Evolutionary conservation across 140 eudicot species (phyloP), one percentile per base, ranked within the genome.

Genomic region (Oenanthe javanica): DNA sequence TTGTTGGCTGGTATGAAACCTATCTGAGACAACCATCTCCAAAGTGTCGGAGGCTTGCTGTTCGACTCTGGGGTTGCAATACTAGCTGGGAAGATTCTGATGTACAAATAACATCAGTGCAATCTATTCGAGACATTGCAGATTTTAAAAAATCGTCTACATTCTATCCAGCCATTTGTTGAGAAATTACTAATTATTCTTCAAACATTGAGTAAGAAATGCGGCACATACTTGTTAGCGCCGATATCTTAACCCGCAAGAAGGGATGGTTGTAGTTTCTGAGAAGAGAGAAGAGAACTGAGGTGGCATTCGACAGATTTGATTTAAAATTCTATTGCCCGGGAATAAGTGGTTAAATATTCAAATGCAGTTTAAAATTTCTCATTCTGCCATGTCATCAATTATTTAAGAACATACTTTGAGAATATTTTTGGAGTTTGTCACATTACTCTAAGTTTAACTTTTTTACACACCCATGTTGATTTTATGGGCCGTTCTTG

Each of bases 41-140:
- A 4, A 90, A 85, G 84, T 89, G 98, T 57, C 89, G 98, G 79
- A 94, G 96, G 85, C 92, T 94, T 82, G 91, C 91, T 1, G 82
- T 92, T 75, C 88, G 97, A 2, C 92, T 94, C 19, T 94, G 98
- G 98, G 98, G 98, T 36, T 94, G 97, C 87, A 87, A 94, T 75
- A 86, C 96, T 27, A 85, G 89, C 79, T 79, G 76, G 84, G 86
- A 80, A 38, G 88, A 85, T 42, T 78, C 83, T 0, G 88, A 87
- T 75, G 25, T 81, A 79, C 82, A 61, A 8, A 59, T 77, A n/a
- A 57, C 81, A 25, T 77, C 93, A 43, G 82, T 72, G 57, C 86
- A 86, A 84, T 87, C 89, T 75, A 92, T 92, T 55, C 79, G 82
- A 38, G 96, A 94, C 84, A 91, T 85, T 18, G 76, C 77, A 50